Evolutionary conservation across 257 asterid species (phyloP), one percentile per base, ranked within the genome.

Genomic region (Nicotiana benthamiana): DNA sequence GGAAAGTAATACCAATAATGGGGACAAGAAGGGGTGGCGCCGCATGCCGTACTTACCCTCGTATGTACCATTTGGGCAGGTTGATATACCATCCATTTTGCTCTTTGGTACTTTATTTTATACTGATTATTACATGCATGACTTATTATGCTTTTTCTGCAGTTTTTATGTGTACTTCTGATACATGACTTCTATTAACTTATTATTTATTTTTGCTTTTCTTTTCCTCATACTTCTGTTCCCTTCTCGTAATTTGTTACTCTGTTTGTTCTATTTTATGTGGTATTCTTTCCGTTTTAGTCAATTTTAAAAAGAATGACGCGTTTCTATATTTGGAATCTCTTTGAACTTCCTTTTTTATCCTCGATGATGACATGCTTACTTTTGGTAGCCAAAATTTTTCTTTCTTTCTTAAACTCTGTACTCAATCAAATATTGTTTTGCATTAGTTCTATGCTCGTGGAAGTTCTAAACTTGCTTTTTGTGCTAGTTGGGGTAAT

Each of bases 51-150:
- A 95, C 67, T 90, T 96, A 80, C 99, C 99, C 26, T 96, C 97
- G 72, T 96, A 96, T 87, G 96, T 96, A 66, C 99, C 99, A 72
- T 96, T 96, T 81, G 99, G 99, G 75, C 97, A 95, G 87, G 99
- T 95, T 87, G 60, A 66, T 77, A 75, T 16, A 52, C 57, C 60
- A 72, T 72, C 60, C 15, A 22, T 46, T 24, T 72, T 72, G 2
- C 40, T 46, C 12, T 46, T 72, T 12, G 32, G 78, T 72, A 40
- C 34, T 72, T 46, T 24, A 72, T 72, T 46, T 3, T 72, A 4
- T 22, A 46, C 78, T 72, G 22, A 46, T 43, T 46, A 43, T 46
- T 48, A 72, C 78, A 72, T 72, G 78, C 60, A 72, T 46, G 78
- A 46, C 9, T 24, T 46, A 46, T 72, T 48, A 24, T 46, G 7